A percentile compares a stretch with the other conserved stretches of the same genome.
phyloP scores from a whole-genome alignment of 805 yeast genomes.

The Pichia deserticola region DNA sequence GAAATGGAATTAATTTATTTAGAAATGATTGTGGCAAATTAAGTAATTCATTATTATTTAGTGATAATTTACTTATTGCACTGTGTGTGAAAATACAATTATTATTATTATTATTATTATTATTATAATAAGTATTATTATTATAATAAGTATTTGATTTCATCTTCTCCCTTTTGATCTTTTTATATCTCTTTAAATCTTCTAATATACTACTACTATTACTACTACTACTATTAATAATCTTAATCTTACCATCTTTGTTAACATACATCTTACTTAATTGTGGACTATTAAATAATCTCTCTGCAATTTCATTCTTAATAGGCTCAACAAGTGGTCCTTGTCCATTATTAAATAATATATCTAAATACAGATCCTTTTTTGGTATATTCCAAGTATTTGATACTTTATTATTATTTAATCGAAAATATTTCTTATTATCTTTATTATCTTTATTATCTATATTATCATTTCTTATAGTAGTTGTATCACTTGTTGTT shows the following conservation, averaged over 20 bases:
- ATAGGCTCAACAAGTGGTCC: conserved; percentile 27
- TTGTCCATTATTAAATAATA: conserved; percentile 21
- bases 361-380: conserved; percentile 22
- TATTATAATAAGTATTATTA: no score
- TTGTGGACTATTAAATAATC: not conserved
- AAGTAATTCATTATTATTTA: conserved; percentile 1
- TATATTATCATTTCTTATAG: no score
- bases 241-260: not conserved
- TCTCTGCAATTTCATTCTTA: conserved; percentile 8
- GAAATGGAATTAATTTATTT: not conserved
- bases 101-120: no score
- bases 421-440: not conserved
- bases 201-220: no score
- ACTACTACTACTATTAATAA: no score
- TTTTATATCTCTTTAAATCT: no score
- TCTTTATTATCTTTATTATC: no score
- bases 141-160: no score
- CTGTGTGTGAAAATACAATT: not conserved
- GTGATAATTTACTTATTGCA: not conserved
- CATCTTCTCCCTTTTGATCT: no score
- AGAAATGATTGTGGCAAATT: not conserved
- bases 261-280: not conserved
- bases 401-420: conserved; percentile 20
- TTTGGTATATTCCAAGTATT: conserved; percentile 25
- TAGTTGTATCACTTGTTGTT: no score